Conservation (phyloP, 768 basidiomycete genomes). For the Neoboletus magnificus region DNA sequence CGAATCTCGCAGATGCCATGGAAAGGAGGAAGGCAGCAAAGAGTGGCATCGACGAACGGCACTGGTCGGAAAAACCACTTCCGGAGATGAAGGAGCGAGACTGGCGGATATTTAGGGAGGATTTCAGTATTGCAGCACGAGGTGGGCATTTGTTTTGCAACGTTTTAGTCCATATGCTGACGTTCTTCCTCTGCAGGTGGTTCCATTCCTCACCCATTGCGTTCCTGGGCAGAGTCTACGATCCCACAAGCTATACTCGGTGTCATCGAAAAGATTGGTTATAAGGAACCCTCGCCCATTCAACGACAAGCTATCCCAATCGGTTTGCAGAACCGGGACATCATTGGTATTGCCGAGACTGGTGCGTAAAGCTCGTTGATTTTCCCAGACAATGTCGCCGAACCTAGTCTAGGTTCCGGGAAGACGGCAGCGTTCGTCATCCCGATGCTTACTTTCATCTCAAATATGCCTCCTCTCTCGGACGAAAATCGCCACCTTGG, state of each 20-base stretch:
- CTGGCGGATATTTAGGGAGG: slow-evolving; percentile 98
- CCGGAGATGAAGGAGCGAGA: slow-evolving; percentile 94
- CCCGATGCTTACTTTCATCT: slow-evolving; percentile 95
- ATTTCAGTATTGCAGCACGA: slow-evolving; percentile 92
- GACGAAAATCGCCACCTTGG: slow-evolving; percentile 95
- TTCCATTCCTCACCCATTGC: slow-evolving; percentile 87
- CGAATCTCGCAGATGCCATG: slow-evolving; percentile 72
- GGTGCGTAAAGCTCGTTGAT: slow-evolving; percentile 45
- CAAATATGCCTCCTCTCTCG: slow-evolving; percentile 74
- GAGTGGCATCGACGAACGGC: slow-evolving; percentile 85
- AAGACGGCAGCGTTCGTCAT: slow-evolving; percentile 99
- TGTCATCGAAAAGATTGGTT: slow-evolving; percentile 88
- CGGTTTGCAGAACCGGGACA: slow-evolving; percentile 91
- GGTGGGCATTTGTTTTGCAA: slow-evolving; percentile 43
- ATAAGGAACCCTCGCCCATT: slow-evolving; percentile 95
- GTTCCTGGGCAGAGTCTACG: slow-evolving; percentile 85
- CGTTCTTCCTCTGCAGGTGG: slow-evolving; percentile 55
- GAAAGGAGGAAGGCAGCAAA: slow-evolving; percentile 81
- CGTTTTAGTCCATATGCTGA: not conserved
- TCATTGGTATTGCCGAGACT: slow-evolving; percentile 98
- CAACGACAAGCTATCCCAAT: slow-evolving; percentile 99
- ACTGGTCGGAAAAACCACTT: slow-evolving; percentile 95
- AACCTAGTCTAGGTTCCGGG: slow-evolving; percentile 70
- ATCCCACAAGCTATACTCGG: slow-evolving; percentile 79
- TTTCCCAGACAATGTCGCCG: not conserved